phyloP scores from a whole-genome alignment of 805 yeast genomes.

The Wickerhamiella lipophila region DNA sequence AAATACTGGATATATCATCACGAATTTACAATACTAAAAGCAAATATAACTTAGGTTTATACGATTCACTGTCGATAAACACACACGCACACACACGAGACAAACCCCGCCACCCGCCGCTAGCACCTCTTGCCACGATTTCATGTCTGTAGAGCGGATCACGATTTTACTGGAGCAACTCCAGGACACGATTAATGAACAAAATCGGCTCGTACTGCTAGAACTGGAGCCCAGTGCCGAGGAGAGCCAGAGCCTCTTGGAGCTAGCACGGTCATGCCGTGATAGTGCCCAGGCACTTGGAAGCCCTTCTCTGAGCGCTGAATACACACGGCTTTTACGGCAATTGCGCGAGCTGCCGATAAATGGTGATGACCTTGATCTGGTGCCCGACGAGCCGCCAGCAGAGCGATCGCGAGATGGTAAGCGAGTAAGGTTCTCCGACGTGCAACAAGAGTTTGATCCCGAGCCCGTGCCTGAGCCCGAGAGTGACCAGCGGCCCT shows the following conservation, averaged over 20 bases:
- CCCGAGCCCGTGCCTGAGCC: slow-evolving; percentile 5
- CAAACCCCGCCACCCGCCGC: neutral
- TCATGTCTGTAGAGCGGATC: slow-evolving; percentile 14
- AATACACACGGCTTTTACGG: slow-evolving; percentile 4
- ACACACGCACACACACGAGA: neutral
- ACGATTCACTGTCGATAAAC: too few relatives aligned
- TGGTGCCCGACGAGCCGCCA: neutral
- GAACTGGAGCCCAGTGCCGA: slow-evolving; percentile 21
- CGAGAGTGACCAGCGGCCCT: neutral
- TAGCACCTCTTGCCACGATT: neutral
- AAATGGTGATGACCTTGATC: neutral
- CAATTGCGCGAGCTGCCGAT: slow-evolving; percentile 2
- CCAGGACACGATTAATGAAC: slow-evolving; percentile 20
- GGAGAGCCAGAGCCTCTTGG: slow-evolving; percentile 18
- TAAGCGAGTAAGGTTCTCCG: slow-evolving; percentile 7
- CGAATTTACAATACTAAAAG: too few relatives aligned
- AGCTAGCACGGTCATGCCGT: slow-evolving; percentile 12
- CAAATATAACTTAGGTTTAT: too few relatives aligned
- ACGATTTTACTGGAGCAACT: slow-evolving; percentile 20
- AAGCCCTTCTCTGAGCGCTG: slow-evolving; percentile 2
- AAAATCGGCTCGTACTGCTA: slow-evolving; percentile 20
- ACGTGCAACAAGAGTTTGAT: slow-evolving; percentile 11
- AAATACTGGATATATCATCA: too few relatives aligned
- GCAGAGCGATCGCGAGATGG: neutral
- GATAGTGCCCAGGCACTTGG: slow-evolving; percentile 8